phyloP scores from a whole-genome alignment of 805 yeast genomes.

The Metschnikowia lochheadii region DNA sequence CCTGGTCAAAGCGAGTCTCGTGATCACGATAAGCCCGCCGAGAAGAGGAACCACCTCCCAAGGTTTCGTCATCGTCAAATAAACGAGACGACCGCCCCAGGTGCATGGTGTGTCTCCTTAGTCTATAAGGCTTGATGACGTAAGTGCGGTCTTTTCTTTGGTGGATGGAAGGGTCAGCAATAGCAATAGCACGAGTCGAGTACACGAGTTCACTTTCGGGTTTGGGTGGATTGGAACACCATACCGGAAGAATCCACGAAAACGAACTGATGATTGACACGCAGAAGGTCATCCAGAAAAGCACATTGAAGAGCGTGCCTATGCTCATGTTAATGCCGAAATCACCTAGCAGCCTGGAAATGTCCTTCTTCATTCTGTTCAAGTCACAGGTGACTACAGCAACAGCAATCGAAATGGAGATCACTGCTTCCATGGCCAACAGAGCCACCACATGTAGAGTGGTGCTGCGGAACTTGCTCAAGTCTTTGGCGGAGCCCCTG shows the following conservation, averaged over 20 bases:
- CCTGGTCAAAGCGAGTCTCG: not conserved
- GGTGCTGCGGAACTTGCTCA: conserved; percentile 26
- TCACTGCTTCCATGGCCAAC: conserved; percentile 30
- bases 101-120: not conserved
- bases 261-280: conserved; percentile 23
- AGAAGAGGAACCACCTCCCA: conserved; percentile 15
- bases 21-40: not conserved
- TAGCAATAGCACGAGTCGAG: not conserved
- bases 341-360: conserved; percentile 25
- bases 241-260: conserved; percentile 33
- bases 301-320: conserved; percentile 40
- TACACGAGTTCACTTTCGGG: conserved; percentile 19
- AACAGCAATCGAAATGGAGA: conserved; percentile 29
- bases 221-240: conserved; percentile 52
- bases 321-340: conserved; percentile 45
- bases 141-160: not conserved
- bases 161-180: not conserved
- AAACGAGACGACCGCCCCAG: conserved; percentile 6
- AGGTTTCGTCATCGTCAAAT: conserved; percentile 14
- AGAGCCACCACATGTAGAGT: conserved; percentile 35
- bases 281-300: conserved; percentile 37
- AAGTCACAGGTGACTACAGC: conserved; percentile 28
- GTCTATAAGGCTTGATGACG: conserved; percentile 6
- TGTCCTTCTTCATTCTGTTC: conserved; percentile 16
- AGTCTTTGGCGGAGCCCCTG: conserved; percentile 31